These are phyloP conservation scores for Parathielavia appendiculata DNA, from an alignment of 495 filamentous ascomycete genomes.

Conservation along the genomic window DNA sequence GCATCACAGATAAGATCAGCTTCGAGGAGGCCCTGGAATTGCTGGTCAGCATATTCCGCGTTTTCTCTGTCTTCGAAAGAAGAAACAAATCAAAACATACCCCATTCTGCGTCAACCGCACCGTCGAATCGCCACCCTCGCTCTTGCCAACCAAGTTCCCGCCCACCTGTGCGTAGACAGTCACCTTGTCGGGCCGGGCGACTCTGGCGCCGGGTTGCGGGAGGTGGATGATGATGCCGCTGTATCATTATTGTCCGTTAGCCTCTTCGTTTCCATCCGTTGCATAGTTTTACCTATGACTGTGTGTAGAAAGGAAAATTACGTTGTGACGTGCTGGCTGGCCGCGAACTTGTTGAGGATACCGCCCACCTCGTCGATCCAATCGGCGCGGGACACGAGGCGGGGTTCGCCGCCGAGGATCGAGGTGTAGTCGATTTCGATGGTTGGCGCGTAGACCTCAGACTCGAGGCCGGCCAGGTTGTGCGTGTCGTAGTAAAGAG, in stretches of 20 bases:
- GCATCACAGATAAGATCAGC: conserved; percentile 22
- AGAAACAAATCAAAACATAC: conserved; percentile 8
- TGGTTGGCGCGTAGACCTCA: conserved; percentile 27
- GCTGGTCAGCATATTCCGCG: neutral
- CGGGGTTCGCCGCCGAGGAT: conserved; percentile 27
- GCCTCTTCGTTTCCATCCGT: neutral
- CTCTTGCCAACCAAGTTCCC: conserved; percentile 18
- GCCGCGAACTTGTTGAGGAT: conserved; percentile 21
- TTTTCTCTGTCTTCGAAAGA: neutral
- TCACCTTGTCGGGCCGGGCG: conserved; percentile 21
- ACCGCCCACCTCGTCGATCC: conserved; percentile 16
- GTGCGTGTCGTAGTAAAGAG: conserved; percentile 25
- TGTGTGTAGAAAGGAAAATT: neutral
- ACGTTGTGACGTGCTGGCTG: conserved; percentile 29
- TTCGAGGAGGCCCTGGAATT: conserved; percentile 14
- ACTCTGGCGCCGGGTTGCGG: conserved; percentile 18
- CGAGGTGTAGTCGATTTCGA: conserved; percentile 32
- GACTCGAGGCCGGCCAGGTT: conserved; percentile 16
- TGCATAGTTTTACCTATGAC: neutral
- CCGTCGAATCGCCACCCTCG: conserved; percentile 3
- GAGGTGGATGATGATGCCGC: conserved; percentile 25
- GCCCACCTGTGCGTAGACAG: conserved; percentile 14
- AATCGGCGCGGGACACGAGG: conserved; percentile 20
- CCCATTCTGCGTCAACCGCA: conserved; percentile 27
- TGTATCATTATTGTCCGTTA: neutral